A percentile compares a stretch with the other conserved stretches of the same genome.
These are phyloP conservation scores for Davidsoniella virescens DNA, from an alignment of 2,329 filamentous ascomycete genomes.

Conservation along the genomic window DNA sequence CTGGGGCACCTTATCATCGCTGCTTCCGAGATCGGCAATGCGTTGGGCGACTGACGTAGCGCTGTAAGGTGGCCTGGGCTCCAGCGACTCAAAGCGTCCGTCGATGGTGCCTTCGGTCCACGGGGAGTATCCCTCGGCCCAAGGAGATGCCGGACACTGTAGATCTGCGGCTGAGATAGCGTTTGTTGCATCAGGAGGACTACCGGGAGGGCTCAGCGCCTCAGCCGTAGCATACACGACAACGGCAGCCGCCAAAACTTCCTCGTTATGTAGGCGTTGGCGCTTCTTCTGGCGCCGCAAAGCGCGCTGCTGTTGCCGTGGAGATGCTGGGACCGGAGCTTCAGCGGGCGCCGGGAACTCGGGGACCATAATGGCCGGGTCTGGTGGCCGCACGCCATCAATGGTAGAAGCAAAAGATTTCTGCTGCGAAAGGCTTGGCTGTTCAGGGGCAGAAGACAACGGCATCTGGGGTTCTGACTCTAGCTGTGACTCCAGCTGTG, in stretches of 20 bases:
- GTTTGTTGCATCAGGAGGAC: background rate
- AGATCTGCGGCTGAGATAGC: background rate
- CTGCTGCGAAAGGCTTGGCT: constrained; percentile 1
- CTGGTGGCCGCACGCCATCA: constrained; percentile 10
- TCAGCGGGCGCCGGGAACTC: constrained; percentile 32
- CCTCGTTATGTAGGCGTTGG: constrained; percentile 32
- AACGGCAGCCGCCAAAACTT: constrained; percentile 36
- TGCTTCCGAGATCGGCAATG: background rate
- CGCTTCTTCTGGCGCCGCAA: constrained; percentile 29
- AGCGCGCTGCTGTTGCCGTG: constrained; percentile 25
- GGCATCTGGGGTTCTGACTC: background rate
- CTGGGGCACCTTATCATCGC: background rate
- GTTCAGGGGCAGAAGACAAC: background rate
- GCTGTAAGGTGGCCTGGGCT: background rate
- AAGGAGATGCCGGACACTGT: constrained; percentile 11
- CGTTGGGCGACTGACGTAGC: background rate
- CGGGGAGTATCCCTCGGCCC: constrained; percentile 10
- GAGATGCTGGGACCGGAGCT: constrained; percentile 25
- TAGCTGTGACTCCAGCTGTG: background rate
- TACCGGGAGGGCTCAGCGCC: constrained; percentile 26
- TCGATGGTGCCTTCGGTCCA: constrained; percentile 2
- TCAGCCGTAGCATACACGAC: constrained; percentile 36
- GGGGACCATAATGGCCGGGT: constrained; percentile 26
- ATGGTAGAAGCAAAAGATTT: constrained; percentile 6
- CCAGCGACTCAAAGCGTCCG: background rate